These are phyloP conservation scores for Eucalyptus grandis DNA, from an alignment of 345 rosid genomes.

Conservation along the genomic window DNA sequence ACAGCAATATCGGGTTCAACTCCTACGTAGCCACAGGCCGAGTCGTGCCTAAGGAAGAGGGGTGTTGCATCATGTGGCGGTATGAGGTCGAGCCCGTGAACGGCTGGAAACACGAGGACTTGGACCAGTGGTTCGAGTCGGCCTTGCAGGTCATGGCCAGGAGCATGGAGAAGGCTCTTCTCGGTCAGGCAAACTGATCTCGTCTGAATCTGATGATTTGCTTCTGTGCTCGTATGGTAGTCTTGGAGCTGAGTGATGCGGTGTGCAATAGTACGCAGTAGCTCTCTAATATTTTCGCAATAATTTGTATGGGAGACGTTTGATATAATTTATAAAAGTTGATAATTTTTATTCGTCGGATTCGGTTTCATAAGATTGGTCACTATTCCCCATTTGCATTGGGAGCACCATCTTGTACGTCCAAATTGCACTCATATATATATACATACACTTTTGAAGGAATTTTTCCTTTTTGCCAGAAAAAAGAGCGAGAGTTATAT, in stretches of 20 bases:
- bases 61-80: slow-evolving; percentile 21
- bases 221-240: neutral
- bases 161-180: slow-evolving; percentile 23
- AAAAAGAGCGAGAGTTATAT: no score
- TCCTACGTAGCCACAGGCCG: slow-evolving; percentile 11
- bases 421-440: neutral
- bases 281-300: neutral
- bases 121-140: slow-evolving; percentile 15
- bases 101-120: slow-evolving; percentile 21
- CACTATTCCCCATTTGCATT: neutral
- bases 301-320: neutral
- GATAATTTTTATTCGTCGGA: no score
- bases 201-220: neutral
- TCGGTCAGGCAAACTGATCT: neutral
- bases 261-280: neutral
- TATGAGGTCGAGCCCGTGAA: slow-evolving; percentile 29
- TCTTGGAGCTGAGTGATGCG: neutral
- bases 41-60: slow-evolving; percentile 2
- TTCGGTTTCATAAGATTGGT: neutral
- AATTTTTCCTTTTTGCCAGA: no score
- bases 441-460: no score
- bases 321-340: no score
- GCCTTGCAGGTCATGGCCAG: slow-evolving; percentile 27
- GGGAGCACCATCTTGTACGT: neutral
- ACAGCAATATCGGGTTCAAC: slow-evolving; percentile 29